Percentiles rank a stretch among this genome's conserved stretches.
These are phyloP conservation scores for Coniochaeta sp. DNA, from an alignment of 2,329 filamentous ascomycete genomes.

Conservation along the genomic window DNA sequence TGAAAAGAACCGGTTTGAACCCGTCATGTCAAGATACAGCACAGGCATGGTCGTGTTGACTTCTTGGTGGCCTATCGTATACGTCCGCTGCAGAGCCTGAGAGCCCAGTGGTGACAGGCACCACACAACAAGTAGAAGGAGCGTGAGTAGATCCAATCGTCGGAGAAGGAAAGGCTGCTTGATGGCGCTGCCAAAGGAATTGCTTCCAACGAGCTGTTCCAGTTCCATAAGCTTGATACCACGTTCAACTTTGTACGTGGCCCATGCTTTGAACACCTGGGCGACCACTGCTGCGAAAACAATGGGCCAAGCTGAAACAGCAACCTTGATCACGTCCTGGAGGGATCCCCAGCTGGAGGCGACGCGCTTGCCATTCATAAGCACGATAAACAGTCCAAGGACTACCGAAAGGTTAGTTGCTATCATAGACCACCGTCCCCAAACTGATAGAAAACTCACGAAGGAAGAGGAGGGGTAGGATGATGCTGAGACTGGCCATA, in stretches of 20 bases:
- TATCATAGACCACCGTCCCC: not conserved
- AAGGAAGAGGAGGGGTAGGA: not conserved
- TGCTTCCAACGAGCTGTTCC: slow-evolving; percentile 7
- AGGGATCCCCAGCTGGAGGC: not conserved
- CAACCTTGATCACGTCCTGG: slow-evolving; percentile 9
- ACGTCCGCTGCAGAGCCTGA: slow-evolving; percentile 5
- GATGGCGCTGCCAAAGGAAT: slow-evolving; percentile 6
- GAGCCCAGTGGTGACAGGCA: slow-evolving; percentile 10
- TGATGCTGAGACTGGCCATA: not conserved
- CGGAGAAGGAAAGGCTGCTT: slow-evolving; percentile 6
- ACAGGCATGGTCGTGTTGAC: not conserved
- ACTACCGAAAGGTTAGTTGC: not conserved
- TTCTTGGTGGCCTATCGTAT: not conserved
- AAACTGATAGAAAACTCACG: not conserved
- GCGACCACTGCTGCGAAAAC: slow-evolving; percentile 13
- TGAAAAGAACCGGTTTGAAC: not conserved
- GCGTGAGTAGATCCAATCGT: slow-evolving; percentile 5
- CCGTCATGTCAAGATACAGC: not conserved
- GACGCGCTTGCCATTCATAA: not conserved
- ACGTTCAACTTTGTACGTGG: slow-evolving; percentile 10
- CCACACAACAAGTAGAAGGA: slow-evolving; percentile 9
- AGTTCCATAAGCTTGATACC: slow-evolving; percentile 6
- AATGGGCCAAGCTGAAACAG: slow-evolving; percentile 12
- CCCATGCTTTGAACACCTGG: slow-evolving; percentile 12
- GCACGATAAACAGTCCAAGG: not conserved